These are phyloP conservation scores for Histomonas meleagridis DNA, from an alignment of 208 protist genomes.

Conservation along the genomic window DNA sequence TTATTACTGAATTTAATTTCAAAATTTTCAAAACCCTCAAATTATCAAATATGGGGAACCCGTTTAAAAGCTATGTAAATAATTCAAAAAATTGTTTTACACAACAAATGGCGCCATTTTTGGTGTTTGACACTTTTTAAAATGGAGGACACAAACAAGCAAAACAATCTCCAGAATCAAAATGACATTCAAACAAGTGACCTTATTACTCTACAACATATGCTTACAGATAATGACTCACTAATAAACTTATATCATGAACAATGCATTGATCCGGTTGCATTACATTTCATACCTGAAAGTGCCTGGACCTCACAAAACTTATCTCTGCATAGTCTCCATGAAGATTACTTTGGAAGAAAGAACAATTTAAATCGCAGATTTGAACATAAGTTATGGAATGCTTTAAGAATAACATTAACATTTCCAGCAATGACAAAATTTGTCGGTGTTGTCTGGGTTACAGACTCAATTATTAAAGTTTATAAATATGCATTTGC, in stretches of 20 bases:
- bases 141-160: too few species aligned
- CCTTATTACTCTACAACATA: neutral
- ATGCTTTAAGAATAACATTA: neutral
- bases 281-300: neutral
- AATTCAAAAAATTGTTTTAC: too few species aligned
- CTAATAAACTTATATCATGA: too few species aligned
- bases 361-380: neutral
- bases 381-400: conserved; percentile 32
- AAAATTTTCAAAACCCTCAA: too few species aligned
- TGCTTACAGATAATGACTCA: too few species aligned
- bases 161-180: neutral
- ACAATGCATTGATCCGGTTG: neutral
- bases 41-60: too few species aligned
- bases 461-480: neutral
- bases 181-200: neutral
- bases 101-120: too few species aligned
- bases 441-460: conserved; percentile 14
- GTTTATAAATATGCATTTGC: conserved; percentile 29
- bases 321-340: neutral
- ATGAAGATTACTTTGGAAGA: neutral
- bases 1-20: too few species aligned
- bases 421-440: neutral
- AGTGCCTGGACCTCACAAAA: neutral
- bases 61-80: too few species aligned
- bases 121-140: too few species aligned